phyloP scores from a whole-genome alignment of 2,329 filamentous ascomycete genomes.

The Decorospora gaudefroyi region DNA sequence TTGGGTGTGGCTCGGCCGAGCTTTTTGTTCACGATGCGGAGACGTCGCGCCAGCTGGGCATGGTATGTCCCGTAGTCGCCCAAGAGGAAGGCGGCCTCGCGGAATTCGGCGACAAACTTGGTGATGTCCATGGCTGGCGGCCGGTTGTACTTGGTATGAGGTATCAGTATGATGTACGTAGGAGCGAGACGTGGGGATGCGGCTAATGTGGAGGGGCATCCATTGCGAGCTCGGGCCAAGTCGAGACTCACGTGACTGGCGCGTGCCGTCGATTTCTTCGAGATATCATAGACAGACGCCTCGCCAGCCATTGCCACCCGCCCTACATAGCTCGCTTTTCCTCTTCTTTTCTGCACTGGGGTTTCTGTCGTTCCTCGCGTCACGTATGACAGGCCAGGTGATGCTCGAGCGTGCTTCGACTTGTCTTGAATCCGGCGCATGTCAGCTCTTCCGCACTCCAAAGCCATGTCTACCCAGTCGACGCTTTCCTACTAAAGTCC shows the following conservation, averaged over 20 bases:
- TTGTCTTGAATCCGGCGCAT: slow-evolving; percentile 63
- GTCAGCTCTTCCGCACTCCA: slow-evolving; percentile 54
- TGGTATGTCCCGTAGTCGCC: slow-evolving; percentile 90
- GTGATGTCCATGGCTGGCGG: slow-evolving; percentile 79
- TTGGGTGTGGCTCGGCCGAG: slow-evolving; percentile 82
- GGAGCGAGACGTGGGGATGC: slow-evolving; percentile 12
- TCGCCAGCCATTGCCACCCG: slow-evolving; percentile 18
- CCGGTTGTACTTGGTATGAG: slow-evolving; percentile 2
- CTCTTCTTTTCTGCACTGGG: slow-evolving; percentile 10
- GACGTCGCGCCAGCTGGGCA: slow-evolving; percentile 74
- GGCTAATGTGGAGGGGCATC: slow-evolving; percentile 27
- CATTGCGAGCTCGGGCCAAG: slow-evolving; percentile 22
- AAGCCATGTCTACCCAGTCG: slow-evolving; percentile 49
- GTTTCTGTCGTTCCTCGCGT: slow-evolving; percentile 2
- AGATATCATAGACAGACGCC: slow-evolving; percentile 22
- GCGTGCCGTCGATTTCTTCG: slow-evolving; percentile 32
- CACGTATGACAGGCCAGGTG: slow-evolving; percentile 37
- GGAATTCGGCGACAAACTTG: slow-evolving; percentile 74
- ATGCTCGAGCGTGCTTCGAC: slow-evolving; percentile 64
- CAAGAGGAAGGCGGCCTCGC: slow-evolving; percentile 82
- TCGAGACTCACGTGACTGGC: slow-evolving; percentile 23
- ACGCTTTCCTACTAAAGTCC: no score
- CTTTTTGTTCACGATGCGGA: slow-evolving; percentile 83
- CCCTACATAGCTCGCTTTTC: slow-evolving; percentile 8
- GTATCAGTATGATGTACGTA: no score